Conservation (phyloP, 2,329 filamentous ascomycete species). For the Claviceps fusiformis region DNA sequence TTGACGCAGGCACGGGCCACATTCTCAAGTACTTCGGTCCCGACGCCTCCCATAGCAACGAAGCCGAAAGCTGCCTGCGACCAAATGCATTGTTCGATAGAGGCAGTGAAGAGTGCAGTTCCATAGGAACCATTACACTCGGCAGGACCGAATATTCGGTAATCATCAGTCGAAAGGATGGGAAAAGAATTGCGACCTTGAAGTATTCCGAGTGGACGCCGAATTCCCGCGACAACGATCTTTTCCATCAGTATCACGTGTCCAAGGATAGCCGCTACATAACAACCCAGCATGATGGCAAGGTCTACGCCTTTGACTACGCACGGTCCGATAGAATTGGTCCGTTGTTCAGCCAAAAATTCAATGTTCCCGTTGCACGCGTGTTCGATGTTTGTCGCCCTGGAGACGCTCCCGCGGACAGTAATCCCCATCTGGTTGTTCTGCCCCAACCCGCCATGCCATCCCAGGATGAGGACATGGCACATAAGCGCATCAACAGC, state of each 20-base stretch:
- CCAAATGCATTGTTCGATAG: conserved; percentile 54
- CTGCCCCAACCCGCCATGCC: conserved; percentile 73
- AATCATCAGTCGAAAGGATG: conserved; percentile 62
- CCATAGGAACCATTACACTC: conserved; percentile 66
- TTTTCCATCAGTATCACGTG: conserved; percentile 65
- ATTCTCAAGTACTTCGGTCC: conserved; percentile 77
- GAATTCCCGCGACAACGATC: conserved; percentile 80
- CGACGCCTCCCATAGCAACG: conserved; percentile 50
- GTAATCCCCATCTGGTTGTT: conserved; percentile 64
- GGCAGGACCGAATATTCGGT: conserved; percentile 85
- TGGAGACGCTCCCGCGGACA: conserved; percentile 44
- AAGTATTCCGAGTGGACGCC: conserved; percentile 91
- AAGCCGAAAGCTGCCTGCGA: conserved; percentile 61
- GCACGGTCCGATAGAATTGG: conserved; percentile 35
- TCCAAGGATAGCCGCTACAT: conserved; percentile 84
- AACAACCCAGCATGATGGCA: conserved; percentile 73
- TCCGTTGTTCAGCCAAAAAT: conserved; percentile 52
- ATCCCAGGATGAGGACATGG: conserved; percentile 32
- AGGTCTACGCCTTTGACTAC: conserved; percentile 67
- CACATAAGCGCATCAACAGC: conserved; percentile 42
- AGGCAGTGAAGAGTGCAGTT: conserved; percentile 62
- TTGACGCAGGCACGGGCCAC: conserved; percentile 74
- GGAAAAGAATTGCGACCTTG: conserved; percentile 71
- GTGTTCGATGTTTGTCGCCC: conserved; percentile 82
- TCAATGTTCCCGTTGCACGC: conserved; percentile 66